These are phyloP conservation scores for Cercophora scortea DNA, from an alignment of 495 filamentous ascomycete species.

Conservation along the genomic window DNA sequence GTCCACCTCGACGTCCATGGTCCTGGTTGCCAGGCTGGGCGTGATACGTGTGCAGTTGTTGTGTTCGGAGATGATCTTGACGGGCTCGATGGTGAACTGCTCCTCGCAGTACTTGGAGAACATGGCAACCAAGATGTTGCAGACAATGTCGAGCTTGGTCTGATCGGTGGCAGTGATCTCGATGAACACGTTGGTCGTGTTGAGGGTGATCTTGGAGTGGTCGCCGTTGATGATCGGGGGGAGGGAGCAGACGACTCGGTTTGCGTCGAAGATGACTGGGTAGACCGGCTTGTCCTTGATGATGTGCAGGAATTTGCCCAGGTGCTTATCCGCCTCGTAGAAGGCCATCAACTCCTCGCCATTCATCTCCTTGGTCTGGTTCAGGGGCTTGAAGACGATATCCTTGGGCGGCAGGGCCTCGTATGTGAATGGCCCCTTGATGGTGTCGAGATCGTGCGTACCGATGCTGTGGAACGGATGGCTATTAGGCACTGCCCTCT, in stretches of 20 bases:
- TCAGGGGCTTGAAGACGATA: conserved; percentile 84
- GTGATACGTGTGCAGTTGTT: conserved; percentile 73
- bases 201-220: conserved; percentile 86
- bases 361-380: conserved; percentile 82
- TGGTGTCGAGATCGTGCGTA: conserved; percentile 90
- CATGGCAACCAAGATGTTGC: conserved; percentile 92
- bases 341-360: conserved; percentile 86
- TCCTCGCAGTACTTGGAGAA: conserved; percentile 88
- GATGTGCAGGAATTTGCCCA: conserved; percentile 80
- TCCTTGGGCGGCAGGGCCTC: conserved; percentile 87
- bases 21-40: conserved; percentile 69
- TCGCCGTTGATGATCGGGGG: conserved; percentile 97
- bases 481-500: conserved; percentile 1
- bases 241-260: conserved; percentile 80
- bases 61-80: conserved; percentile 85
- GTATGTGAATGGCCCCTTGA: conserved; percentile 93
- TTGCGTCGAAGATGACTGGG: conserved; percentile 91
- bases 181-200: conserved; percentile 90
- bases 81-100: conserved; percentile 85
- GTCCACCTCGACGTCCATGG: conserved; percentile 71
- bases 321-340: conserved; percentile 85
- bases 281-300: conserved; percentile 90
- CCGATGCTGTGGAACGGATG: conserved; percentile 50
- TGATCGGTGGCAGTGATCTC: conserved; percentile 95
- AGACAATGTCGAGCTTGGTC: conserved; percentile 94